Evolutionary conservation across 768 basidiomycete species (phyloP).

Genomic region (Bullera alba): DNA sequence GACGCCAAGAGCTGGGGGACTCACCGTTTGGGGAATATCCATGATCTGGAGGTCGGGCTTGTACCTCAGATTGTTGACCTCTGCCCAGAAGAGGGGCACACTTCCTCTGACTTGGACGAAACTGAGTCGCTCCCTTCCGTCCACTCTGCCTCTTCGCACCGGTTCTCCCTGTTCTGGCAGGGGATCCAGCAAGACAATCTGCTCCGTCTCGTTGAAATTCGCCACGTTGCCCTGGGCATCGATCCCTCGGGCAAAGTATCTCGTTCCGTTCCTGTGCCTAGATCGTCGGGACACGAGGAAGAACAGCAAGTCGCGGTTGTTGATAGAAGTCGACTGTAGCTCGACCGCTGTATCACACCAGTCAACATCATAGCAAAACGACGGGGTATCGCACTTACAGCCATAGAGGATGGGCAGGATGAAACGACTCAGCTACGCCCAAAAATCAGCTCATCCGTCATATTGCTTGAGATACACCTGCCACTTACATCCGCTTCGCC

Average conservation of each 20-base stretch:
- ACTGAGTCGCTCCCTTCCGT: constrained; percentile 54
- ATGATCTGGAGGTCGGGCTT: constrained; percentile 95
- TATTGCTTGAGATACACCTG: too few species aligned
- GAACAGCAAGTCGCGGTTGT: constrained; percentile 70
- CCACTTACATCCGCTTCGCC: constrained; percentile 61
- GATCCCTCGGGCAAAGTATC: constrained; percentile 91
- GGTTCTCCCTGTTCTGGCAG: constrained; percentile 24
- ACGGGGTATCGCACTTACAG: constrained; percentile 55
- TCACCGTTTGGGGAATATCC: constrained; percentile 79
- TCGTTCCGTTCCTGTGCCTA: constrained; percentile 88
- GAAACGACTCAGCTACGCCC: constrained; percentile 66
- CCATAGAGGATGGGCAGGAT: constrained; percentile 92
- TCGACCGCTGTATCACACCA: constrained; percentile 63
- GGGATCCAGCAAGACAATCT: constrained; percentile 69
- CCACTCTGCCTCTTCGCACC: constrained; percentile 31
- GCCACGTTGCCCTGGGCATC: constrained; percentile 83
- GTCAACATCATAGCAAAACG: neutral
- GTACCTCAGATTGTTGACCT: constrained; percentile 89
- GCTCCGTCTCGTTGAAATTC: constrained; percentile 98
- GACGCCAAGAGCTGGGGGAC: constrained; percentile 30
- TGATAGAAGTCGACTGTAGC: constrained; percentile 64
- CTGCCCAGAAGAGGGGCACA: constrained; percentile 91
- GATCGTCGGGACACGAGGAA: constrained; percentile 88
- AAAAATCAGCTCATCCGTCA: neutral
- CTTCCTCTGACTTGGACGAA: constrained; percentile 93